Evolutionary conservation across 2,329 filamentous ascomycete species (phyloP), one percentile per base, ranked within the genome.

Genomic region (Penicillium sp.): DNA sequence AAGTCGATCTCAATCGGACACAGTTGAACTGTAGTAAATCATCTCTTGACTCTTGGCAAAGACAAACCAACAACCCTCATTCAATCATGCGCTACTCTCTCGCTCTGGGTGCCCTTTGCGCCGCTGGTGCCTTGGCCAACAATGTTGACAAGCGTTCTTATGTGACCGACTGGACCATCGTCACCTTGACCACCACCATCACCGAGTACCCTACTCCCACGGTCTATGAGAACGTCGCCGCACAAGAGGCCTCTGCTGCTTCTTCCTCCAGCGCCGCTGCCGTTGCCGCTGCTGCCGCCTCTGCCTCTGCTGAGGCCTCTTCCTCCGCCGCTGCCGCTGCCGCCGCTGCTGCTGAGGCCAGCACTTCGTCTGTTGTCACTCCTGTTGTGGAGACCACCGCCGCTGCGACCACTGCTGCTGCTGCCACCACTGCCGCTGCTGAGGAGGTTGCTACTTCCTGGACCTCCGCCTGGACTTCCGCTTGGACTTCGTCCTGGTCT

Each of bases 131-230:
- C 34, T 51, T 64, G 52, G 68, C 63, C 45, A 61, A 61, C 35
- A 65, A 65, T 21, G 34, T 67, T 38, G 58, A 67, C 41, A 68
- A 69, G 60, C 65, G 64, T 46, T 60, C 59, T 29, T 66, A 66
- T 43, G 62, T 62, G 37, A 70, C 66, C 46, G 66, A 70, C 29
- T 62, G 68, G 61, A 66, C 63, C 26, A 52, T 65, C 38, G 58
- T 65, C 44, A 70, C 67, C 33, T 58, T 68, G 40, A 72, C 69
- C 52, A 57, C 61, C 45, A 69, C 65, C 21, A 59, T 70, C 42
- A 60, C 58, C 28, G 51, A 53, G 19, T 50, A 43, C 37, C 51
- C 57, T 29, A 66, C n/a, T n/a, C n/a, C n/a, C n/a, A n/a, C n/a
- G n/a, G n/a, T n/a, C n/a, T n/a, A n/a, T n/a, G n/a, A n/a, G n/a